phyloP scores from a whole-genome alignment of 2,329 filamentous ascomycete species.

The Penicillium psychrosexuale region DNA sequence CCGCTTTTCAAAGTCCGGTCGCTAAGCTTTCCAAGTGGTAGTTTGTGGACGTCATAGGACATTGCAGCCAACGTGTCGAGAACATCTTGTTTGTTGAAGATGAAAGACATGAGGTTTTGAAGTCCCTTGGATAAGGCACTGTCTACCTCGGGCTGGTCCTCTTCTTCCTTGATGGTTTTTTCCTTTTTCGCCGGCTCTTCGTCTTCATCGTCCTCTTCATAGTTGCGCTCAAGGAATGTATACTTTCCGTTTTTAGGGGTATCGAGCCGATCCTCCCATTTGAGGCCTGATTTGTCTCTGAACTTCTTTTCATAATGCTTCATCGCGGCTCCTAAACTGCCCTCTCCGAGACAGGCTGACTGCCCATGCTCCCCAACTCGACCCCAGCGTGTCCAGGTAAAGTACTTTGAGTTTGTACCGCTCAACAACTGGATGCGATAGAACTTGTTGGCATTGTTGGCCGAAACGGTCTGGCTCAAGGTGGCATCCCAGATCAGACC shows the following conservation, averaged over 20 bases:
- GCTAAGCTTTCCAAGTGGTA: constrained; percentile 80
- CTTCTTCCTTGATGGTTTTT: constrained; percentile 31
- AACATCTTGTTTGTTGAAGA: constrained; percentile 77
- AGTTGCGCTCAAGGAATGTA: constrained; percentile 75
- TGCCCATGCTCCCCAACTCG: constrained; percentile 62
- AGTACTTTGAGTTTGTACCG: constrained; percentile 39
- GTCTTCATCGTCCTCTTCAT: constrained; percentile 61
- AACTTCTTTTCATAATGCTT: constrained; percentile 54
- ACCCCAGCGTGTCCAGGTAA: constrained; percentile 76
- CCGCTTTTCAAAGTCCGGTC: constrained; percentile 72
- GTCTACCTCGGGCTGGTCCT: constrained; percentile 42
- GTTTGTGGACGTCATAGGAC: constrained; percentile 57
- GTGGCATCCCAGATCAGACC: constrained; percentile 74
- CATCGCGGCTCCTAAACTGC: constrained; percentile 41
- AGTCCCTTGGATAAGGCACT: constrained; percentile 60
- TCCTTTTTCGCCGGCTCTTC: constrained; percentile 42
- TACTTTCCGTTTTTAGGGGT: constrained; percentile 61
- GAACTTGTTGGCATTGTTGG: constrained; percentile 77
- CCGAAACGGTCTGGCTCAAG: constrained; percentile 72
- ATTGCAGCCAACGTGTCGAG: constrained; percentile 49
- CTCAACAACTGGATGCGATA: constrained; percentile 67
- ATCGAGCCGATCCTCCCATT: constrained; percentile 48
- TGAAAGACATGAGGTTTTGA: constrained; percentile 70
- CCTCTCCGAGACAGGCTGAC: constrained; percentile 40
- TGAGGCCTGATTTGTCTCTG: constrained; percentile 54